Base-by-base conservation (phyloP, 306 rosid genomes). In the Sicyos baderoa region DNA sequence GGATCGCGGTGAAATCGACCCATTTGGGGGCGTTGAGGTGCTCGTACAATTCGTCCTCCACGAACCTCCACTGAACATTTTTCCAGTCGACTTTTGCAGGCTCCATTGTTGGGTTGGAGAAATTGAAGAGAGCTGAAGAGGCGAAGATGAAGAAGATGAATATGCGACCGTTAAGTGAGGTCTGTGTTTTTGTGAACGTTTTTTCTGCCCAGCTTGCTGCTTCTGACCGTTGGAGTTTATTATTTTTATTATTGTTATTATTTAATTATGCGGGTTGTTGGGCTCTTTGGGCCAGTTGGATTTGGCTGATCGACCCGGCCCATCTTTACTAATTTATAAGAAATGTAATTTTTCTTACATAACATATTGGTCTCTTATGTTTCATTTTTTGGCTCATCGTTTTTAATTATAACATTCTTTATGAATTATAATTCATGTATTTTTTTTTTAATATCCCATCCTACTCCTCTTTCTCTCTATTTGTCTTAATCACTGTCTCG, bases 1-100 rank as follows among this genome's bases (percentile, higher is more conserved):
- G 37, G 7, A 82, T 79, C 68, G 89, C 76, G 82, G 79, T 84
- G 86, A 94, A 90, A 76, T 94, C 99, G 67, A 94, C 81, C 90
- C 91, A 94, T 68, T 90, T 88, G 61, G 99, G 99, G 5, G 99
- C 99, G 69, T 88, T 88, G 40, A 94, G 84, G 77, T 90, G 80
- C 74, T 94, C 99, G 78, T 78, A 94, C 15, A 79, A 74, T 32
- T 85, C 84, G 55, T 94, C 99, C 73, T 85, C 95, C 0, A 79
- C 89, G 75, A 90, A 94, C 45, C 62, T 85, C 83, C 91, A 94
- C 54, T 94, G 97, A 9, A 90, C 2, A 83, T 78, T 79, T 77
- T 90, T 88, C 99, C 99, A 94, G 63, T 94, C 97, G 45, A 94
- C 86, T 72, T 88, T 94, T 47, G 96, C 96, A 14, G 99, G 96